Percentiles rank a stretch among this genome's conserved stretches.
Evolutionary conservation across 179 eudicot genomes (phyloP).

Genomic region (Pouteria campechiana): DNA sequence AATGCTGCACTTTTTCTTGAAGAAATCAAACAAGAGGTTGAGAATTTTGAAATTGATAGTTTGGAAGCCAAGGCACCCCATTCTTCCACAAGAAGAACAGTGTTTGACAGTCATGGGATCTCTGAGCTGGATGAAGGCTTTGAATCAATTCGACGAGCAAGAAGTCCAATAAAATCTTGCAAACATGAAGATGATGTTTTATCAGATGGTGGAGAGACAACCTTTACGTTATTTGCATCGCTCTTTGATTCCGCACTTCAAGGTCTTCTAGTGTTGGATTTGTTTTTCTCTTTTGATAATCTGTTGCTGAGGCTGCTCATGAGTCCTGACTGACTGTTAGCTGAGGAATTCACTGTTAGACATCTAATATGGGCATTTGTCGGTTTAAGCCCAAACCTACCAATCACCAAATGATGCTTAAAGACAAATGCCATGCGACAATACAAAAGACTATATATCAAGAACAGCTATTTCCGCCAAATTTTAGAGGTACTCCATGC

Average conservation of each 20-base stretch:
- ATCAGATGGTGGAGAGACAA: slow-evolving; percentile 55
- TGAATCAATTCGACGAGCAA: slow-evolving; percentile 29
- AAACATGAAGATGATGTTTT: slow-evolving; percentile 57
- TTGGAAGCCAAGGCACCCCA: slow-evolving; percentile 41
- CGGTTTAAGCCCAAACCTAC: no score
- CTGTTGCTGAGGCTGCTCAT: no score
- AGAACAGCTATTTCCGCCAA: no score
- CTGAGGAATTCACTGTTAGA: no score
- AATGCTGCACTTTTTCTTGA: slow-evolving; percentile 77
- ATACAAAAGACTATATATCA: no score
- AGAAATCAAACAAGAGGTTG: slow-evolving; percentile 74
- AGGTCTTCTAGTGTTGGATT: slow-evolving; percentile 35
- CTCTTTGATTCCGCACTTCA: slow-evolving; percentile 78
- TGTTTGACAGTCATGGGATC: slow-evolving; percentile 25
- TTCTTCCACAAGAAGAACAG: slow-evolving; percentile 42
- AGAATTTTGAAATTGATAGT: slow-evolving; percentile 31
- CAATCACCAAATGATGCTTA: no score
- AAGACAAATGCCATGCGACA: no score
- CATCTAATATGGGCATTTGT: no score
- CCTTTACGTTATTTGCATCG: slow-evolving; percentile 62
- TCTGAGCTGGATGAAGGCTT: slow-evolving; percentile 28
- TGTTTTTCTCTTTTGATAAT: no score
- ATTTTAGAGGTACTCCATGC: no score
- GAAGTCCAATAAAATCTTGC: slow-evolving; percentile 41
- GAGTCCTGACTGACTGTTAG: no score